phyloP scores from a whole-genome alignment of 1,284 basidiomycete genomes.

The Phylloporus sp. region DNA sequence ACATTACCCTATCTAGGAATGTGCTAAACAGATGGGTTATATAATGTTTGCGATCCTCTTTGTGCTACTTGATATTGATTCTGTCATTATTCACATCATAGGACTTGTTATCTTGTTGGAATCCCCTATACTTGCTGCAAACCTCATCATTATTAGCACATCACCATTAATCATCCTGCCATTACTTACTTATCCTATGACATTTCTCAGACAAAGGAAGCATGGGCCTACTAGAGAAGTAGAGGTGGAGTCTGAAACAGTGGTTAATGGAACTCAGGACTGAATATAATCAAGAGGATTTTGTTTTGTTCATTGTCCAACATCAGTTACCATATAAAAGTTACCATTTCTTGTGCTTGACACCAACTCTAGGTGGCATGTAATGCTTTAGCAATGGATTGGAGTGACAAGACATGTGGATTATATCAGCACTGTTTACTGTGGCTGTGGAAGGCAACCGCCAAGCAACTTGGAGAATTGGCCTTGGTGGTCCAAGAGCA shows the following conservation, averaged over 20 bases:
- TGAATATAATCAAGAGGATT: too few relatives aligned
- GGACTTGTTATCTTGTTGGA: conserved; percentile 19
- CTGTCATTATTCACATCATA: conserved; percentile 20
- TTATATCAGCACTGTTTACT: too few relatives aligned
- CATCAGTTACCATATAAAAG: too few relatives aligned
- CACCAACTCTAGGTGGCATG: too few relatives aligned
- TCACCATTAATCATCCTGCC: conserved; percentile 7
- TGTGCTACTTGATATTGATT: conserved; percentile 26
- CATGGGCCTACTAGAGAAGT: background rate
- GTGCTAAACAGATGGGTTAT: conserved; percentile 17
- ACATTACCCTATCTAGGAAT: conserved; percentile 14
- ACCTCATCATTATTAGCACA: conserved; percentile 25
- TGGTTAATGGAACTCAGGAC: background rate
- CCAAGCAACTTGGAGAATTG: too few relatives aligned
- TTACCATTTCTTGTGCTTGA: too few relatives aligned
- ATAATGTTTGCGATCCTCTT: conserved; percentile 24
- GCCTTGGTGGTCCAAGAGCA: too few relatives aligned
- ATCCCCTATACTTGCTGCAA: conserved; percentile 18
- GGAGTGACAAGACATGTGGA: too few relatives aligned
- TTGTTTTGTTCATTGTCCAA: too few relatives aligned
- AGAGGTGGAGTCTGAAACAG: conserved; percentile 8
- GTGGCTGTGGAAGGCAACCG: too few relatives aligned
- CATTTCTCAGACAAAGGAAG: conserved; percentile 1
- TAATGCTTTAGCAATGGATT: too few relatives aligned
- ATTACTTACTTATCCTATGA: conserved; percentile 4